Evolutionary conservation across 768 basidiomycete genomes (phyloP).

Genomic region (Podaxis sp.): DNA sequence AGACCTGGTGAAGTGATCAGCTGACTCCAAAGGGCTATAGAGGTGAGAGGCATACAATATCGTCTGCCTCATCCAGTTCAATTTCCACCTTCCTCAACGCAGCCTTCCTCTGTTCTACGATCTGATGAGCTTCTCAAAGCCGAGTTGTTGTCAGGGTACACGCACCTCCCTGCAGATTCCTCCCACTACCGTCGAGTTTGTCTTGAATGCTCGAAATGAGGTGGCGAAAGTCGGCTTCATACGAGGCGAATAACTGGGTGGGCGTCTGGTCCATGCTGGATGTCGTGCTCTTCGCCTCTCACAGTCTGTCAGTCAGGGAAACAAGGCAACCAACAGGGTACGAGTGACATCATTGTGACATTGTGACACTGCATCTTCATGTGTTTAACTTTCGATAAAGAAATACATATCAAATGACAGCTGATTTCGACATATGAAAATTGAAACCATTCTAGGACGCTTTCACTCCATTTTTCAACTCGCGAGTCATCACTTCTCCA

Average conservation of each 20-base stretch:
- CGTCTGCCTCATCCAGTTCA: conserved; percentile 92
- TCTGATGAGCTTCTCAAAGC: neutral
- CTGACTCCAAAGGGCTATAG: neutral
- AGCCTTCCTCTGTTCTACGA: conserved; percentile 79
- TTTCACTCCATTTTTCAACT: too few relatives aligned
- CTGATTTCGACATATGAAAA: neutral
- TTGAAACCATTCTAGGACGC: too few relatives aligned
- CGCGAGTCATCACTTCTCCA: too few relatives aligned
- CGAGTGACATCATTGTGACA: conserved; percentile 9
- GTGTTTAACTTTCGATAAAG: neutral
- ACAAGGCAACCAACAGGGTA: neutral
- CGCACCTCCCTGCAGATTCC: conserved; percentile 68
- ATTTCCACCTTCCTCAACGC: conserved; percentile 79
- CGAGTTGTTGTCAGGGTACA: neutral
- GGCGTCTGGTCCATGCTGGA: conserved; percentile 70
- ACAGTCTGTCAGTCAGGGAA: neutral
- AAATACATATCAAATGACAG: neutral
- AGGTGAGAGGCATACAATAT: conserved; percentile 61
- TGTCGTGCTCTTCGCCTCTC: conserved; percentile 15
- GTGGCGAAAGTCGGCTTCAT: conserved; percentile 82
- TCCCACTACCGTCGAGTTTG: conserved; percentile 76
- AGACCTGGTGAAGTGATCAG: conserved; percentile 52
- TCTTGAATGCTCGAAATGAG: conserved; percentile 63
- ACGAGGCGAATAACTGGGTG: conserved; percentile 70
- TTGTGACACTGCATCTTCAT: neutral